A percentile compares a stretch with the other conserved stretches of the same genome.
These are phyloP conservation scores for Tetrahymena borealis DNA, from an alignment of 73 alveolate genomes.

Conservation along the genomic window DNA sequence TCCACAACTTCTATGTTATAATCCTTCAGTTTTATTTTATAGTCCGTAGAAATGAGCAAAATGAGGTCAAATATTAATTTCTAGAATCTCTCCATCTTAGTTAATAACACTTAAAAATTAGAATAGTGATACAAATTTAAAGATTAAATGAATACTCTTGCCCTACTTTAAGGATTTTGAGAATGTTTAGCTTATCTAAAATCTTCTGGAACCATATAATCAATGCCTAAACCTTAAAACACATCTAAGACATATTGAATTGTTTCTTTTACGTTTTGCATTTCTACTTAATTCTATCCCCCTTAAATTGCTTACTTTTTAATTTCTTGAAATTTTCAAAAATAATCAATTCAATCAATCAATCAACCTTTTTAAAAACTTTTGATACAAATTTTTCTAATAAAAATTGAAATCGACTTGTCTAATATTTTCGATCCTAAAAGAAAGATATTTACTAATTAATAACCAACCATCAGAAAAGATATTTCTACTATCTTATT, in stretches of 20 bases:
- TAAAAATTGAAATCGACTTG: too few species aligned
- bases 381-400: too few species aligned
- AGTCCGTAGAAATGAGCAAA: neutral
- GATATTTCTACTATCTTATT: too few species aligned
- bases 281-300: neutral
- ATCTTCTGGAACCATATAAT: neutral
- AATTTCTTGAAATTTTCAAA: too few species aligned
- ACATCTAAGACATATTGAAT: neutral
- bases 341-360: too few species aligned
- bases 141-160: too few species aligned
- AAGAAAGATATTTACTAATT: too few species aligned
- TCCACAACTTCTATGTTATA: neutral
- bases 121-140: neutral
- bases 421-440: too few species aligned
- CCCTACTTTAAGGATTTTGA: neutral
- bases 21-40: neutral
- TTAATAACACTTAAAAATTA: neutral
- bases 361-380: too few species aligned
- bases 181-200: neutral
- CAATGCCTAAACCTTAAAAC: neutral
- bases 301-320: too few species aligned
- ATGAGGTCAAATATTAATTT: neutral
- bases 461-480: too few species aligned
- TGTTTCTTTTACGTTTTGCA: neutral
- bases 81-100: neutral